A percentile compares a stretch with the other conserved stretches of the same genome.
Evolutionary conservation across 2,329 filamentous ascomycete species (phyloP).

Genomic region (Chrysoporthe puriensis): DNA sequence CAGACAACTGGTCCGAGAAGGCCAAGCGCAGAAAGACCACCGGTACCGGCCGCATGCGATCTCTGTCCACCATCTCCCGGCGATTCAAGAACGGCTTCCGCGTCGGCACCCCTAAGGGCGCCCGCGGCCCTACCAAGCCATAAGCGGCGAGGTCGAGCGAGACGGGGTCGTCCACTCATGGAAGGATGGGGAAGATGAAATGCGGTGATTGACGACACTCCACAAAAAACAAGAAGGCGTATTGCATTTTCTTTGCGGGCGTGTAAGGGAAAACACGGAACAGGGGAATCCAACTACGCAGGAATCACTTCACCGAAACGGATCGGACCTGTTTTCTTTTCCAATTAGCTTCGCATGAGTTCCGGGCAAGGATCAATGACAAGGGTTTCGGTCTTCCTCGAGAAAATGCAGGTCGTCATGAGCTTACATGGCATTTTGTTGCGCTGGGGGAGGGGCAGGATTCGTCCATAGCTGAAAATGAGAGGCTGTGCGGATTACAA

Average conservation of each 20-base stretch:
- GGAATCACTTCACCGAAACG: constrained; percentile 21
- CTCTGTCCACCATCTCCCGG: constrained; percentile 89
- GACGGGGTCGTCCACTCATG: constrained; percentile 16
- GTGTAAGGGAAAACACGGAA: constrained; percentile 21
- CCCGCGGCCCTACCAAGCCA: constrained; percentile 64
- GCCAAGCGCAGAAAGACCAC: constrained; percentile 99
- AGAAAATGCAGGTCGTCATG: constrained; percentile 29
- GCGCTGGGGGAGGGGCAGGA: constrained; percentile 20
- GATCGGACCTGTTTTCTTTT: constrained; percentile 28
- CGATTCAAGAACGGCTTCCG: constrained; percentile 99
- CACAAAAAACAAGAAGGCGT: constrained; percentile 24
- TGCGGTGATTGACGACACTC: constrained; percentile 27
- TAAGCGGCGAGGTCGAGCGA: constrained; percentile 33
- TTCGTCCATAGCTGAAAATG: constrained; percentile 29
- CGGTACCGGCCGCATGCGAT: constrained; percentile 93
- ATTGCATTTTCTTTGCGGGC: constrained; percentile 22
- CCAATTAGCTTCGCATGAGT: constrained; percentile 27
- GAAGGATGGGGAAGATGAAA: constrained; percentile 16
- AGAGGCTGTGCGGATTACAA: constrained; percentile 24
- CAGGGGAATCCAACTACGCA: constrained; percentile 36
- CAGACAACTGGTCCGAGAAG: constrained; percentile 99
- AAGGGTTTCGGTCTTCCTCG: constrained; percentile 27
- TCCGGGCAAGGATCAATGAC: constrained; percentile 24
- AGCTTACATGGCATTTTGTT: constrained; percentile 27
- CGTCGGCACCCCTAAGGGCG: constrained; percentile 81